A percentile compares a stretch with the other conserved stretches of the same genome.
phyloP scores from a whole-genome alignment of 345 rosid genomes.

The Psidium guajava region DNA sequence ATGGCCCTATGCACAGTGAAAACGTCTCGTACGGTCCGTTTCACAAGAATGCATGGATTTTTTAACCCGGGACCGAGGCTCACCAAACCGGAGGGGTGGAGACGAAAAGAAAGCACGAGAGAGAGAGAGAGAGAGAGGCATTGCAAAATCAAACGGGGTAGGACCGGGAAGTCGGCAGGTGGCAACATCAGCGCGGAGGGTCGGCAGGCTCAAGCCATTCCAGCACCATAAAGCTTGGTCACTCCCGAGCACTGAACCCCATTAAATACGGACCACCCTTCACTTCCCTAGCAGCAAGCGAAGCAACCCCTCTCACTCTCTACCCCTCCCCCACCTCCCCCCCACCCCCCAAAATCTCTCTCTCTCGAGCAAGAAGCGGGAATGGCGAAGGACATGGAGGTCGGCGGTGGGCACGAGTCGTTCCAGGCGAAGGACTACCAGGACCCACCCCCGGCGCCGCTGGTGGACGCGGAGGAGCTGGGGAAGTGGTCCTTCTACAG shows the following conservation, averaged over 20 bases:
- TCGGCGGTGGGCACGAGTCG: conserved; percentile 3
- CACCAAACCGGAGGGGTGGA: background rate
- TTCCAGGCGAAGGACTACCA: conserved; percentile 24
- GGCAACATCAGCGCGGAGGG: background rate
- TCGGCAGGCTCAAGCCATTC: background rate
- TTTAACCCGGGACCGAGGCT: background rate
- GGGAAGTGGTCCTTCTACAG: conserved; percentile 29
- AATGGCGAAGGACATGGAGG: conserved; percentile 27
- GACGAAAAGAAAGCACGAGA: background rate
- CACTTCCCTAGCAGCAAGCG: background rate
- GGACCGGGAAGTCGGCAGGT: background rate
- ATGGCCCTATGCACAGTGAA: background rate
- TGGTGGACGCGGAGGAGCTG: conserved; percentile 24
- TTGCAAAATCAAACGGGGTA: background rate
- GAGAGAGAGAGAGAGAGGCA: background rate
- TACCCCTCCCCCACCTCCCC: no score
- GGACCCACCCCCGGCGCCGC: conserved; percentile 34
- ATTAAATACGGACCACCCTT: background rate
- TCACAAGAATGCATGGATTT: background rate
- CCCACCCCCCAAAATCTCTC: background rate
- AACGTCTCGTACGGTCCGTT: background rate
- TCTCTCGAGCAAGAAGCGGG: background rate
- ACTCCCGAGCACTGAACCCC: background rate
- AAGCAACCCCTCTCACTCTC: background rate
- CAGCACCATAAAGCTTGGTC: background rate